phyloP scores from a whole-genome alignment of 2,329 filamentous ascomycete species.

The Rhynchosporium agropyri region DNA sequence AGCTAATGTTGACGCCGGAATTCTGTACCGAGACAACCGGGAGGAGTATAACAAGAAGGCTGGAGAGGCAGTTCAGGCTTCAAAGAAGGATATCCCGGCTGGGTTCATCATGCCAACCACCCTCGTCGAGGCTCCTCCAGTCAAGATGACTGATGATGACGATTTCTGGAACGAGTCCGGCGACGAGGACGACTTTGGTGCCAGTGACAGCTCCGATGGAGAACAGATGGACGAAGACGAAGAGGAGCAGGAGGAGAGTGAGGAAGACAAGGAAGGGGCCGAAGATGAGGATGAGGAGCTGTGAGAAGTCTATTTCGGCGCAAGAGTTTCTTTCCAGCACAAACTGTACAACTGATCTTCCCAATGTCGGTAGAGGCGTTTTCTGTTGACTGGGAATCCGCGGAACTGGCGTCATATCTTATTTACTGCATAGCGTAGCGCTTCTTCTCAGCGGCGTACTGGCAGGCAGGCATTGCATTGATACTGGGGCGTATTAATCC shows the following conservation, averaged over 20 bases:
- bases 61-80: conserved; percentile 68
- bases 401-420: conserved; percentile 21
- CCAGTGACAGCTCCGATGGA: conserved; percentile 66
- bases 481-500: conserved; percentile 21
- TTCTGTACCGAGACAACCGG: conserved; percentile 77
- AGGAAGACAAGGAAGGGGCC: conserved; percentile 32
- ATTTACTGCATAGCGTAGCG: conserved; percentile 38
- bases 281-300: conserved; percentile 21
- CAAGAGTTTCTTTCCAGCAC: conserved; percentile 3
- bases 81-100: conserved; percentile 76
- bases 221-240: conserved; percentile 61
- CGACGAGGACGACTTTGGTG: conserved; percentile 76
- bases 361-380: background rate
- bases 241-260: conserved; percentile 51
- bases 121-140: conserved; percentile 60
- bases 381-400: conserved; percentile 1
- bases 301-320: background rate
- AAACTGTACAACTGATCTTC: conserved; percentile 10
- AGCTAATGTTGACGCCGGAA: conserved; percentile 90
- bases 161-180: conserved; percentile 83
- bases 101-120: conserved; percentile 83
- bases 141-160: conserved; percentile 71
- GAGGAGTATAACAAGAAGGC: conserved; percentile 71
- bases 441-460: conserved; percentile 32
- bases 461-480: conserved; percentile 23